These are phyloP conservation scores for Verruconis gallopava DNA, from an alignment of 2,329 filamentous ascomycete species.

Conservation along the genomic window DNA sequence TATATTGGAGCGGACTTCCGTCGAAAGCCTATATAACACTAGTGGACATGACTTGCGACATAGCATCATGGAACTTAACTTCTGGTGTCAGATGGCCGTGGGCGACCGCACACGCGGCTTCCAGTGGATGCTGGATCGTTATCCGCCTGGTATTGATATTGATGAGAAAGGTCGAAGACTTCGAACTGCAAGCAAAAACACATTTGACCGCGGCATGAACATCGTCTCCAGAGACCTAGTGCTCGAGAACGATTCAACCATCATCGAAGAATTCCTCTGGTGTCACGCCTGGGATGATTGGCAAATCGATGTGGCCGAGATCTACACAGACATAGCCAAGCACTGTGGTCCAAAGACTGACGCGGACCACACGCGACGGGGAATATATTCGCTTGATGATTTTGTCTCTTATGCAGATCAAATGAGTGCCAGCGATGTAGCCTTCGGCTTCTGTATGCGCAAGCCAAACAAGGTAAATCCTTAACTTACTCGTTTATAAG, in stretches of 20 bases:
- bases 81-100: conserved; percentile 94
- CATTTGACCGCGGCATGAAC: conserved; percentile 42
- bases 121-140: conserved; percentile 76
- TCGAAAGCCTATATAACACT: conserved; percentile 56
- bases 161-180: conserved; percentile 55
- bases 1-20: conserved; percentile 51
- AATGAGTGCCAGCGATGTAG: conserved; percentile 55
- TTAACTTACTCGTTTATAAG: not conserved
- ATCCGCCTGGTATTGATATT: conserved; percentile 57
- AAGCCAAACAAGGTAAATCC: conserved; percentile 11
- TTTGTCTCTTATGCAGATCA: conserved; percentile 41
- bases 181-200: conserved; percentile 68
- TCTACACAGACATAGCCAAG: no score
- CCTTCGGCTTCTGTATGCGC: conserved; percentile 37
- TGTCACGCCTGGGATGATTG: conserved; percentile 4
- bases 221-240: not conserved
- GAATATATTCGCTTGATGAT: conserved; percentile 17
- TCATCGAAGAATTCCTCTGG: conserved; percentile 3
- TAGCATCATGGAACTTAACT: conserved; percentile 71
- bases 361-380: no score
- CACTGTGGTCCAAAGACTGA: no score
- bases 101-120: conserved; percentile 80
- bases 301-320: no score
- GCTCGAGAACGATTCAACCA: no score
- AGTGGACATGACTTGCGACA: conserved; percentile 64